Evolutionary conservation across 805 yeast species (phyloP).

Genomic region (Ogataea naganishii): DNA sequence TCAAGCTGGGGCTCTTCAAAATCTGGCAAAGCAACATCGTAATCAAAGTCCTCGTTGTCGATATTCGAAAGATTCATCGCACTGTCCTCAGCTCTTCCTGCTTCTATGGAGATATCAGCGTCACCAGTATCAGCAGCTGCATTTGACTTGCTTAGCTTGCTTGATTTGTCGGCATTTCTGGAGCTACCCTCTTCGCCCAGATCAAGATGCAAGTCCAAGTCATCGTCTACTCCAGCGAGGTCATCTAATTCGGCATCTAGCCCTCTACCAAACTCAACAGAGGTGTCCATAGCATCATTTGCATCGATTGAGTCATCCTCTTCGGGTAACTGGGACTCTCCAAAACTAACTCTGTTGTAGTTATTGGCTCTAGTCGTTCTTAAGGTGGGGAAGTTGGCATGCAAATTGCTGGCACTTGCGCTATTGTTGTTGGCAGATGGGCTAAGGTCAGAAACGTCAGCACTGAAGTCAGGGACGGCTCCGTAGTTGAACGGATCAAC

Average conservation of each 20-base stretch:
- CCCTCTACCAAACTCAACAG: conserved; percentile 63
- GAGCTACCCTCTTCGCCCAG: conserved; percentile 14
- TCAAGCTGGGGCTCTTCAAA: conserved; percentile 17
- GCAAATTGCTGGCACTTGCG: conserved; percentile 3
- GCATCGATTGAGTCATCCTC: conserved; percentile 4
- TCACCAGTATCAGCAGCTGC: conserved; percentile 6
- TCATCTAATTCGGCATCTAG: conserved; percentile 22
- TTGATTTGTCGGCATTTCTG: conserved; percentile 6
- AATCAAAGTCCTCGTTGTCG: conserved; percentile 27
- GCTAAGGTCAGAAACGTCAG: conserved; percentile 22
- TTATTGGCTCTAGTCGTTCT: too few relatives aligned
- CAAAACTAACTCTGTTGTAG: too few relatives aligned
- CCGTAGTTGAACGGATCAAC: too few relatives aligned
- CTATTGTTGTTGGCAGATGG: conserved; percentile 6
- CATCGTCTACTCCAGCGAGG: conserved; percentile 21
- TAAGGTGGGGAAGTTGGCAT: conserved; percentile 5
- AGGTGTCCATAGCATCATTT: conserved; percentile 34
- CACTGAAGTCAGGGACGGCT: too few relatives aligned
- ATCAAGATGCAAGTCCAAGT: conserved; percentile 24
- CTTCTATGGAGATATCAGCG: conserved; percentile 38
- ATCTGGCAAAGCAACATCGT: conserved; percentile 32
- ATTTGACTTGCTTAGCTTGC: too few relatives aligned
- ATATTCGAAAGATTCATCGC: conserved; percentile 12
- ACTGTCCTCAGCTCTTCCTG: conserved; percentile 36
- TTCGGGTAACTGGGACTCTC: conserved; percentile 1